phyloP scores from a whole-genome alignment of 371 early-diverging fungal species.

The Mortierella sp. region DNA sequence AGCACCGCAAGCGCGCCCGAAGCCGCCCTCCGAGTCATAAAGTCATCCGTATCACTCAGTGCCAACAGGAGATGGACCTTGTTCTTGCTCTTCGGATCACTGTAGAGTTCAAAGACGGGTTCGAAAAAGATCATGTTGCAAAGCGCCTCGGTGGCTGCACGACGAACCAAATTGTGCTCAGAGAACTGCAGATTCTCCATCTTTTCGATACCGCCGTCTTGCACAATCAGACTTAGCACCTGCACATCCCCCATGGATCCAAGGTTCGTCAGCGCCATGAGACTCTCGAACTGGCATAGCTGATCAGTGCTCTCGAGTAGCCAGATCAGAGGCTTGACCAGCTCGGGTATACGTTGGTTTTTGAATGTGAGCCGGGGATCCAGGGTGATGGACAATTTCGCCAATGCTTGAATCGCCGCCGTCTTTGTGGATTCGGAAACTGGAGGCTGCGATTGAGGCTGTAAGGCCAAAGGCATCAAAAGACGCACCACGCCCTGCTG shows the following conservation, averaged over 20 bases:
- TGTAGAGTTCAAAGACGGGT: constrained; percentile 82
- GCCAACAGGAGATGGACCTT: constrained; percentile 84
- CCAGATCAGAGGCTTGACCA: constrained; percentile 71
- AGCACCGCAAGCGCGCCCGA: constrained; percentile 91
- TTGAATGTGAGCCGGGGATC: constrained; percentile 90
- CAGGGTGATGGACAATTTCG: constrained; percentile 90
- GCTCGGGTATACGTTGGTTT: constrained; percentile 67
- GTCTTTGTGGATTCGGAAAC: constrained; percentile 35
- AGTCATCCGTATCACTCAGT: constrained; percentile 87
- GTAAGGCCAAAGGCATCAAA: constrained; percentile 64
- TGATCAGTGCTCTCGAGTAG: constrained; percentile 67
- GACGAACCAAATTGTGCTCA: constrained; percentile 82
- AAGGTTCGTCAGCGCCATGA: constrained; percentile 94
- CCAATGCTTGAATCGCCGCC: constrained; percentile 85
- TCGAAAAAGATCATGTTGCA: constrained; percentile 94
- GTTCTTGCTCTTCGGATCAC: constrained; percentile 60
- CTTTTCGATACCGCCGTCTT: constrained; percentile 69
- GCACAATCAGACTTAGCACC: constrained; percentile 60
- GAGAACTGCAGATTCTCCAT: constrained; percentile 87
- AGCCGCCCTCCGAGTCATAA: constrained; percentile 86
- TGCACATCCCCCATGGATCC: constrained; percentile 70
- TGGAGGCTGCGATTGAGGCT: constrained; percentile 18
- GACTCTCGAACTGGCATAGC: constrained; percentile 88
- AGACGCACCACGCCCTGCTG: constrained; percentile 85
- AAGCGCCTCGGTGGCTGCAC: constrained; percentile 92